Evolutionary conservation across 2,329 filamentous ascomycete genomes (phyloP).

Genomic region (Penicillium palitans): DNA sequence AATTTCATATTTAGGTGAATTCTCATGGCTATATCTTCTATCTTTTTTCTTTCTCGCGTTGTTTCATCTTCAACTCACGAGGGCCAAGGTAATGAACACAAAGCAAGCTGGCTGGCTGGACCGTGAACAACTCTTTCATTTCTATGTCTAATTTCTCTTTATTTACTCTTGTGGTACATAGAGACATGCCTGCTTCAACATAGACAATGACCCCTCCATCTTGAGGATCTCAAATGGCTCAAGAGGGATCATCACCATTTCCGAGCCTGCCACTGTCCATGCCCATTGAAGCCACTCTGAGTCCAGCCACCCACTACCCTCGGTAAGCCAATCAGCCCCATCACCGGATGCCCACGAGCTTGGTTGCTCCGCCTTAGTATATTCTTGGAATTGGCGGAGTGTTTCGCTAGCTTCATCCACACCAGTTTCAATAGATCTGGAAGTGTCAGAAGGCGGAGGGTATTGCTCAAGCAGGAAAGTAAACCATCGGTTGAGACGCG

Average conservation of each 20-base stretch:
- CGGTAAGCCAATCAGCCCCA: slow-evolving; percentile 20
- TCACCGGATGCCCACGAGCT: slow-evolving; percentile 10
- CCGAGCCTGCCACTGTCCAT: slow-evolving; percentile 44
- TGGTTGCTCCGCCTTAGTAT: slow-evolving; percentile 12
- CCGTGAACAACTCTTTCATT: not conserved
- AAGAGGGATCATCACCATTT: slow-evolving; percentile 38
- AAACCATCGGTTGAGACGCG: slow-evolving; percentile 40
- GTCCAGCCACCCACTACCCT: slow-evolving; percentile 39
- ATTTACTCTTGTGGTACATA: slow-evolving; percentile 38
- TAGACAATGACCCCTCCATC: slow-evolving; percentile 22
- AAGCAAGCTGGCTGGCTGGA: too few species aligned
- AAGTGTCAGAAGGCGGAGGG: slow-evolving; percentile 32
- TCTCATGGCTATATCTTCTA: not conserved
- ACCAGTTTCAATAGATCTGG: slow-evolving; percentile 33
- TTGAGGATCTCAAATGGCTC: slow-evolving; percentile 36
- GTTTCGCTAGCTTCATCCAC: slow-evolving; percentile 14
- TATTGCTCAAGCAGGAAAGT: slow-evolving; percentile 39
- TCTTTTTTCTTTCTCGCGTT: not conserved
- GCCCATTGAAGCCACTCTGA: slow-evolving; percentile 46
- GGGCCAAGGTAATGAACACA: not conserved
- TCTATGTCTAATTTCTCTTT: not conserved
- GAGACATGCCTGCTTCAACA: slow-evolving; percentile 36
- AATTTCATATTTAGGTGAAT: not conserved
- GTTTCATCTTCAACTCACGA: not conserved
- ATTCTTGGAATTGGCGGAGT: slow-evolving; percentile 17